These are phyloP conservation scores for Triticum turgidum DNA, from an alignment of 176 grass and related monocot genomes.

Conservation along the genomic window DNA sequence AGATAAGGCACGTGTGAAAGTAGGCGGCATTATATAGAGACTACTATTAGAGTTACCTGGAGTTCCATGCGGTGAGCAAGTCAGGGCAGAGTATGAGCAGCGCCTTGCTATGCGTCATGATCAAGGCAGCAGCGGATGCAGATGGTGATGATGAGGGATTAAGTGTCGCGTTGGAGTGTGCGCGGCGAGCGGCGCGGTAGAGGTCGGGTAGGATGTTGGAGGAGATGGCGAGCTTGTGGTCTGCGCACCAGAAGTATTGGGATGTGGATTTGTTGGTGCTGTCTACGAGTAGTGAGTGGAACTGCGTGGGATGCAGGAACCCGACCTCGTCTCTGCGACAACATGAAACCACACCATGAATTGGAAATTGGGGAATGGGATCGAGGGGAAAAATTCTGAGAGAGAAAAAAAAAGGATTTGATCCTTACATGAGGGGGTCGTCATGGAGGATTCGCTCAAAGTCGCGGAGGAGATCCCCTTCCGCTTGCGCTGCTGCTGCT, in stretches of 20 bases:
- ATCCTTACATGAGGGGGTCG: constrained; percentile 50
- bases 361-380: not conserved
- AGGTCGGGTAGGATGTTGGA: constrained; percentile 43
- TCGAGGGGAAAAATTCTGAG: not conserved
- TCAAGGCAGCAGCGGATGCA: constrained; percentile 27
- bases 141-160: not conserved
- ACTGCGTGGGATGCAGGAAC: constrained; percentile 66
- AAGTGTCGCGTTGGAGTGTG: constrained; percentile 29
- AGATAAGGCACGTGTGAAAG: not conserved
- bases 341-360: not conserved
- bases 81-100: constrained; percentile 78
- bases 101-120: constrained; percentile 60
- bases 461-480: constrained; percentile 28
- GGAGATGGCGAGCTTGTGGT: constrained; percentile 86
- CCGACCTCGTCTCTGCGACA: constrained; percentile 68
- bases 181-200: constrained; percentile 35
- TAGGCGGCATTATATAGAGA: not conserved
- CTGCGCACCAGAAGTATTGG: constrained; percentile 59
- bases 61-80: constrained; percentile 74
- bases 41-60: constrained; percentile 29
- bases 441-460: constrained; percentile 51
- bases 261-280: not conserved
- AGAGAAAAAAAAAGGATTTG: not conserved
- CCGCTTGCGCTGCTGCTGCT: not conserved
- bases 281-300: constrained; percentile 39